phyloP scores from a whole-genome alignment of 2,329 filamentous ascomycete species.

The Didymella arachidicola region DNA sequence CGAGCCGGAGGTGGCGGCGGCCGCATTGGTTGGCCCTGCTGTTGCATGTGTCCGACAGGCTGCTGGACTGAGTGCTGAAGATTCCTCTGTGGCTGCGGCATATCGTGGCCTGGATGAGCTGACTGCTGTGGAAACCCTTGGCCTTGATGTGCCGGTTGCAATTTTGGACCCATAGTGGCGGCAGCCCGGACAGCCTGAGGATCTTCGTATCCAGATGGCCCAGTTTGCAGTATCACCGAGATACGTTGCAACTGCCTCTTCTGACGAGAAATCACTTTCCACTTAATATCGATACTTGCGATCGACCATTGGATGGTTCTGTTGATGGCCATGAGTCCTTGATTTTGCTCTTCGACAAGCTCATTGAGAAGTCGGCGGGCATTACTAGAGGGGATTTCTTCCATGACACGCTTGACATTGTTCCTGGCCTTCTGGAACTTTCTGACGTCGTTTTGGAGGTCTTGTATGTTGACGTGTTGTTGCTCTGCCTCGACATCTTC shows the following conservation, averaged over 20 bases:
- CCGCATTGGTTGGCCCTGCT: not conserved
- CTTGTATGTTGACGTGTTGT: constrained; percentile 32
- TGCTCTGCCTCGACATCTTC: constrained; percentile 35
- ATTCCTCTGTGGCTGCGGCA: constrained; percentile 20
- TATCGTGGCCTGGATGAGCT: constrained; percentile 10
- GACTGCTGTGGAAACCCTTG: constrained; percentile 15
- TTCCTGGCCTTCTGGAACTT: constrained; percentile 31
- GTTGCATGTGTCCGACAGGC: constrained; percentile 7
- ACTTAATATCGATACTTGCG: constrained; percentile 39
- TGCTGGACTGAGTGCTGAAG: constrained; percentile 4
- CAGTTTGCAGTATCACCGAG: constrained; percentile 42
- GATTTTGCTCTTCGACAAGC: constrained; percentile 41
- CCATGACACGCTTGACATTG: constrained; percentile 31
- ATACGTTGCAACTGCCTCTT: constrained; percentile 34
- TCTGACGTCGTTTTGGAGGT: constrained; percentile 33
- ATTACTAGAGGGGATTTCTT: constrained; percentile 38
- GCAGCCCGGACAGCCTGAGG: constrained; percentile 9
- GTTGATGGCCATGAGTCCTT: constrained; percentile 31
- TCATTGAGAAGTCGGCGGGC: constrained; percentile 36
- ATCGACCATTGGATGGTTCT: constrained; percentile 38
- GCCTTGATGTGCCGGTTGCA: constrained; percentile 6
- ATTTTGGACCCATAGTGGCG: constrained; percentile 10
- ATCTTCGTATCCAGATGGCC: constrained; percentile 28
- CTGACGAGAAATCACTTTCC: constrained; percentile 23
- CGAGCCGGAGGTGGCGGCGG: constrained; percentile 13